phyloP scores from a whole-genome alignment of 768 basidiomycete genomes.

The Auriscalpium vulgare region DNA sequence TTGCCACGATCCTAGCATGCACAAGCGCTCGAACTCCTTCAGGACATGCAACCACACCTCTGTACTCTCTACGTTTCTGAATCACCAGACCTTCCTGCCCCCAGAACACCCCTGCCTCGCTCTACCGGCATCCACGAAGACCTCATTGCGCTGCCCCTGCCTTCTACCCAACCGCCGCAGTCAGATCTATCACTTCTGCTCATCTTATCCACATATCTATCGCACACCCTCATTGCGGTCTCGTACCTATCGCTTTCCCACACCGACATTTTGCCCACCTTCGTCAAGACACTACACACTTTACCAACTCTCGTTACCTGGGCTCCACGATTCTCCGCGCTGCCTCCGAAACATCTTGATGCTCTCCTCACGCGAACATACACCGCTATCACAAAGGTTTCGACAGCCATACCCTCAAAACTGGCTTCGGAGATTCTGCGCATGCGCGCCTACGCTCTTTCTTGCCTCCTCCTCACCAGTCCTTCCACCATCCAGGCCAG shows the following conservation, averaged over 20 bases:
- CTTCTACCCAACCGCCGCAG: conserved; percentile 23
- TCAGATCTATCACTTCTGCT: conserved; percentile 32
- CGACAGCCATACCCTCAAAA: conserved; percentile 8
- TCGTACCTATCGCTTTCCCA: conserved; percentile 20
- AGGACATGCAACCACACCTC: conserved; percentile 39
- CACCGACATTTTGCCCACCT: conserved; percentile 7
- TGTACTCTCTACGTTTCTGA: conserved; percentile 19
- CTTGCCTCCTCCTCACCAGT: conserved; percentile 40
- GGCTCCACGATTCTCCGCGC: conserved; percentile 34
- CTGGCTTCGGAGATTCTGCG: conserved; percentile 23
- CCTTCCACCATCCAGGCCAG: conserved; percentile 38
- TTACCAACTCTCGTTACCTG: conserved; percentile 40
- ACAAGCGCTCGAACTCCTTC: conserved; percentile 36
- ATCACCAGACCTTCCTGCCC: background rate
- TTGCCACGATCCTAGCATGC: conserved; percentile 37
- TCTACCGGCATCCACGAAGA: conserved; percentile 8
- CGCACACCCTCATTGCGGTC: conserved; percentile 42
- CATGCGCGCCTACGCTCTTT: conserved; percentile 36
- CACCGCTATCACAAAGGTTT: conserved; percentile 35
- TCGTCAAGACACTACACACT: conserved; percentile 26
- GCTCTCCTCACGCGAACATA: conserved; percentile 54
- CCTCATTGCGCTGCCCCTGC: conserved; percentile 38
- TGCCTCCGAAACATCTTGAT: conserved; percentile 50
- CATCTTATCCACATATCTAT: conserved; percentile 52
- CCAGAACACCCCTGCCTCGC: background rate